Percentiles rank a stretch among this genome's conserved stretches.
These are phyloP conservation scores for Cutaneotrichosporon sp. DNA, from an alignment of 1,284 basidiomycete species.

Conservation along the genomic window DNA sequence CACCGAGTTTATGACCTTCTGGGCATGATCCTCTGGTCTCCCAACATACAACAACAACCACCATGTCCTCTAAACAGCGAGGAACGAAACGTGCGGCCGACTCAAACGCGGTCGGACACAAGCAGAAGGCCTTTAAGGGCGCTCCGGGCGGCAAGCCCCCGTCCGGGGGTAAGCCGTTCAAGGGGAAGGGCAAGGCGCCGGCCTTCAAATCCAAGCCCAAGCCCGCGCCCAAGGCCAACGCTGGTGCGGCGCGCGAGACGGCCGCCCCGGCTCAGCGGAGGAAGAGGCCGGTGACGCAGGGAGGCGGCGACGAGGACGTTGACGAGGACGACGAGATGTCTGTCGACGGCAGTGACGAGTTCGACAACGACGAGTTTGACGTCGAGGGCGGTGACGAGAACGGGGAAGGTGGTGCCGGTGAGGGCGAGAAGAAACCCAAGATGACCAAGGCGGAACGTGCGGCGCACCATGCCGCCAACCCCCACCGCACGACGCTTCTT, in stretches of 20 bases:
- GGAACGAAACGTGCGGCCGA: constrained; percentile 17
- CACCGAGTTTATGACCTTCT: not conserved
- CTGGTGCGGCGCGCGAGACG: not conserved
- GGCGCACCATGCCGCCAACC: constrained; percentile 45
- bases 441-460: constrained; percentile 37
- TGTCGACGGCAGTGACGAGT: constrained; percentile 23
- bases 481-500: constrained; percentile 62
- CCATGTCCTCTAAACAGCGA: constrained; percentile 10
- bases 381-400: constrained; percentile 22
- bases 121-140: constrained; percentile 8
- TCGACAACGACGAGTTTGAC: constrained; percentile 21
- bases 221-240: not conserved
- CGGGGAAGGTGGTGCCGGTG: constrained; percentile 12
- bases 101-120: constrained; percentile 1
- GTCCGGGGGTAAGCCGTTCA: not conserved
- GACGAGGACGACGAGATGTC: constrained; percentile 27
- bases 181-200: constrained; percentile 3
- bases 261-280: constrained; percentile 10
- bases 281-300: constrained; percentile 36
- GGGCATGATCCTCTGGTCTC: not conserved
- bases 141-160: not conserved
- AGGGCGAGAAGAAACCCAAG: constrained; percentile 28
- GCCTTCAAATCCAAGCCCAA: constrained; percentile 6
- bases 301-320: constrained; percentile 35
- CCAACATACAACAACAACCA: no score